Base-by-base conservation (phyloP, 1,284 basidiomycete genomes). In the Xanthoconium separans region DNA sequence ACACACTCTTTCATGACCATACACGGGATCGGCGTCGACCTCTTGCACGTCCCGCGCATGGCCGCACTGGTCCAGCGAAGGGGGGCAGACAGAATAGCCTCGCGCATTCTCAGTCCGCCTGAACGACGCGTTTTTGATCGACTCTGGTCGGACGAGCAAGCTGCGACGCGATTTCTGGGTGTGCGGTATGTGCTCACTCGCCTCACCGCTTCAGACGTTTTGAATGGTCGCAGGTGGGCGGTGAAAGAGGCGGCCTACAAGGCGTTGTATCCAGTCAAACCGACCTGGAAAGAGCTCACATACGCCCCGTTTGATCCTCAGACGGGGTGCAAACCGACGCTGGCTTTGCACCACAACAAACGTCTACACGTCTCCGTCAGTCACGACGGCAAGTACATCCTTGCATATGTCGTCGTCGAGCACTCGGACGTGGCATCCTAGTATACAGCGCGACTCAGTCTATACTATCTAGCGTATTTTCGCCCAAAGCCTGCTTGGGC, bases 211-310 rank as follows among this genome's bases (percentile, higher is more conserved):
- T 34, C 33, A 27, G 27, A 16, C 33, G 16, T 22, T 20, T 34
- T 57, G 12, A 55, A 44, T 12, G 11, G 11, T n/a, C 6, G 22
- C 55, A 93, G 91, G 33, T 94, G 90, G 90, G 81, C 85, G 44
- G 77, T 89, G 34, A 97, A 97, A 66, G 94, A 96, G 73, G 91
- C 94, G 0, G 85, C 89, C 0, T 95, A 94, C 76, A 96, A 97
- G 69, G 91, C 94, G 0, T 65, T 94, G 52, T 92, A 85, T 62
- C 86, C 89, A 2, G 64, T 79, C 40, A 73, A 69, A 20, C 81
- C 88, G n/a, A 82, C 80, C 2, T 95, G 92, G 92, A 89, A 91
- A 65, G 83, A 93, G 33, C 71, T 95, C 50, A 81, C 81, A 2
- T 85, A 83, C 55, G 68, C 63, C 49, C 64, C 74, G 31, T 63